phyloP scores from a whole-genome alignment of 179 eudicot species.

The Silene noctiflora region DNA sequence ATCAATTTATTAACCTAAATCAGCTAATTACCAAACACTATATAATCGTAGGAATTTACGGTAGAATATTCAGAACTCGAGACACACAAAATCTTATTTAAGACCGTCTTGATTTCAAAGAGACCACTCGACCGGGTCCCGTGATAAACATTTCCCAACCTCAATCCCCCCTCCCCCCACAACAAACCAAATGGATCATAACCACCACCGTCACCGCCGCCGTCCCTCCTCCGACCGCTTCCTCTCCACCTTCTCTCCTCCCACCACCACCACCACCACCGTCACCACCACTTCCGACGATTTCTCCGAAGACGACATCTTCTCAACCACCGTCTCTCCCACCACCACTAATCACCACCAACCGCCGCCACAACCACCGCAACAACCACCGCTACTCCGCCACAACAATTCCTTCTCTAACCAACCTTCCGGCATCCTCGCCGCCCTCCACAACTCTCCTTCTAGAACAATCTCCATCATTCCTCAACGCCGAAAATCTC shows the following conservation, averaged over 20 bases:
- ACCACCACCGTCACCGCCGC: constrained; percentile 27
- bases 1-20: too few relatives aligned
- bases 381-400: constrained; percentile 13
- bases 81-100: too few relatives aligned
- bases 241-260: constrained; percentile 26
- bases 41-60: too few relatives aligned
- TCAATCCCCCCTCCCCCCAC: neutral
- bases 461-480: constrained; percentile 6
- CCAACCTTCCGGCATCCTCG: constrained; percentile 34
- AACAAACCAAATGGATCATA: constrained; percentile 11
- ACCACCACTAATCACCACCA: constrained; percentile 16
- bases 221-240: constrained; percentile 34
- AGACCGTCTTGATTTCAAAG: too few relatives aligned
- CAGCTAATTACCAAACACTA: too few relatives aligned
- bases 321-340: neutral
- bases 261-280: constrained; percentile 17
- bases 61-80: too few relatives aligned
- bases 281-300: too few relatives aligned
- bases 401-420: constrained; percentile 5
- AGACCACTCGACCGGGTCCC: too few relatives aligned
- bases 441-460: constrained; percentile 30
- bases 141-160: too few relatives aligned
- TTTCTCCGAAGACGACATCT: neutral
- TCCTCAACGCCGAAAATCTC: neutral
- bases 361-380: constrained; percentile 13